Evolutionary conservation across 768 basidiomycete genomes (phyloP).

Genomic region (Mycena capillaripes): DNA sequence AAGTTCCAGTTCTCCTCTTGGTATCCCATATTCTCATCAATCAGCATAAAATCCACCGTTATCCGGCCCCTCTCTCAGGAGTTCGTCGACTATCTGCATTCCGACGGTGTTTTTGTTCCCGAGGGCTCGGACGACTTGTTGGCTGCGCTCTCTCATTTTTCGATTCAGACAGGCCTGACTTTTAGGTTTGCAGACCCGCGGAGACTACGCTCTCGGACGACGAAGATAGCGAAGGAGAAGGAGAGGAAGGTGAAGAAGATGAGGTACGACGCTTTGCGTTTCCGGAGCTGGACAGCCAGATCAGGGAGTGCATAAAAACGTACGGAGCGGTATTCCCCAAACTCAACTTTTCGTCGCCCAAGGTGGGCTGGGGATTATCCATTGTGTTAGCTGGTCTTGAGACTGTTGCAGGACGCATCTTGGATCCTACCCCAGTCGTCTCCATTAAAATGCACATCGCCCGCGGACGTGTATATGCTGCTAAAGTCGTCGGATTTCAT

Average conservation of each 20-base stretch:
- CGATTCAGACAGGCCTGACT: constrained; percentile 9
- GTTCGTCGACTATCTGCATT: constrained; percentile 81
- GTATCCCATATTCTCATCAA: constrained; percentile 78
- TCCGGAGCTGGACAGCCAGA: constrained; percentile 83
- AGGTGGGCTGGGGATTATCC: too few species aligned
- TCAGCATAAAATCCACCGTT: constrained; percentile 81
- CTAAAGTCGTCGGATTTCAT: constrained; percentile 95
- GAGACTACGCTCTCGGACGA: constrained; percentile 74
- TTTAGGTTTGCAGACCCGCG: constrained; percentile 55
- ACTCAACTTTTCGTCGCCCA: constrained; percentile 96
- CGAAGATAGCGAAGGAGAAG: constrained; percentile 63
- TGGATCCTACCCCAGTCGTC: constrained; percentile 91
- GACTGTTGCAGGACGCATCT: constrained; percentile 79
- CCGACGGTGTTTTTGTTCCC: constrained; percentile 90
- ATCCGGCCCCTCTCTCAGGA: constrained; percentile 75
- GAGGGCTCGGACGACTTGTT: constrained; percentile 85
- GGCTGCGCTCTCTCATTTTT: constrained; percentile 43
- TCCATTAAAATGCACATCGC: constrained; percentile 88
- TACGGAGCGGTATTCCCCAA: constrained; percentile 95
- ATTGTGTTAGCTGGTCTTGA: too few species aligned
- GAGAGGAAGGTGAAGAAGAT: constrained; percentile 50
- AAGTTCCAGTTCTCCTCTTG: constrained; percentile 89
- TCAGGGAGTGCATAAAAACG: constrained; percentile 71
- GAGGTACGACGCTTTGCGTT: constrained; percentile 67
- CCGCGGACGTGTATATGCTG: constrained; percentile 91